Evolutionary conservation across 2,329 filamentous ascomycete genomes (phyloP).

Genomic region (Colletotrichum tamarilloi): DNA sequence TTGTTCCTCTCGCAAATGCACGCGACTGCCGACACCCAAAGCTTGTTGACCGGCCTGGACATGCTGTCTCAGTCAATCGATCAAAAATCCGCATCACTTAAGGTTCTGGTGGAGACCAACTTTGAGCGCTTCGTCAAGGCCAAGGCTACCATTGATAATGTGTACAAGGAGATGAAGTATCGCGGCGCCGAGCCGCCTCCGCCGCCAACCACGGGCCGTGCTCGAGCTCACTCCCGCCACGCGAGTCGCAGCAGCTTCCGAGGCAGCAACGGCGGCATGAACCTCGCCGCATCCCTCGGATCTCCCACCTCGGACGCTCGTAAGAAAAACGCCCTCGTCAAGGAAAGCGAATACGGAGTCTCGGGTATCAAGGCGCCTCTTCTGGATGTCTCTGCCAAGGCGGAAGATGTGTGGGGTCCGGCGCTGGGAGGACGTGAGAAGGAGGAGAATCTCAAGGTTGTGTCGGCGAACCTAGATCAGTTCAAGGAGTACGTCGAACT

Average conservation of each 20-base stretch:
- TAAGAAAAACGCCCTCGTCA: constrained; percentile 90
- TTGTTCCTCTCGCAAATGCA: constrained; percentile 95
- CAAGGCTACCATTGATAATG: constrained; percentile 97
- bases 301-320: constrained; percentile 62
- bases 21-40: constrained; percentile 83
- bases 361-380: constrained; percentile 89
- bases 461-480: constrained; percentile 80
- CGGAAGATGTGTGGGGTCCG: constrained; percentile 97
- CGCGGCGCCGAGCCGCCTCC: constrained; percentile 66
- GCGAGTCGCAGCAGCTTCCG: constrained; percentile 75
- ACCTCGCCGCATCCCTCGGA: constrained; percentile 47
- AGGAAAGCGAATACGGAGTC: constrained; percentile 93
- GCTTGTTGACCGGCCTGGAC: constrained; percentile 83
- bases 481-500: constrained; percentile 87
- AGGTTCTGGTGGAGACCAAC: constrained; percentile 96
- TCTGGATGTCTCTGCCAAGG: constrained; percentile 90
- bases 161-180: constrained; percentile 97
- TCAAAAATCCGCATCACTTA: constrained; percentile 96
- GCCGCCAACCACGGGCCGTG: constrained; percentile 44
- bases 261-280: constrained; percentile 56
- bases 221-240: constrained; percentile 71
- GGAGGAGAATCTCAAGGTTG: constrained; percentile 84
- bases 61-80: constrained; percentile 92
- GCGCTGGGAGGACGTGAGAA: constrained; percentile 91
- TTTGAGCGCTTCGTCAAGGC: constrained; percentile 98